Evolutionary conservation across 805 yeast genomes (phyloP).

Genomic region (Cyberlindnera mrakii): DNA sequence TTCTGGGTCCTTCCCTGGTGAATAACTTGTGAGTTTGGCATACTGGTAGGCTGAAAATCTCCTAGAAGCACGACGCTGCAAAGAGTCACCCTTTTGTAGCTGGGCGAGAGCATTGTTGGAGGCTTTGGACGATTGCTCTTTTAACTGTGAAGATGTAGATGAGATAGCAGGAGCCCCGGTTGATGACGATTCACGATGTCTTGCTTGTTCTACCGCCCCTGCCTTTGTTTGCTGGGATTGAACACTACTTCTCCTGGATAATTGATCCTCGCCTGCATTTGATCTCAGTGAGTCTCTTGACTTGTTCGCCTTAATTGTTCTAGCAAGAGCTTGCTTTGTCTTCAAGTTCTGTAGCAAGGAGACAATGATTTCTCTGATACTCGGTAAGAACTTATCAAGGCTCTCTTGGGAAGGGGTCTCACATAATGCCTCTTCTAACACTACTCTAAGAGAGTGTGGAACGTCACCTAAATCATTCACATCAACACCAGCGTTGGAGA

Average conservation of each 20-base stretch:
- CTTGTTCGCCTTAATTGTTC: slow-evolving; percentile 28
- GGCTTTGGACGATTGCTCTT: background rate
- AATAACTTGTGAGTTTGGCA: slow-evolving; percentile 58
- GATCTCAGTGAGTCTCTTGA: slow-evolving; percentile 18
- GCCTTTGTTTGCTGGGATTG: slow-evolving; percentile 2
- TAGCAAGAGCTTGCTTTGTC: slow-evolving; percentile 61
- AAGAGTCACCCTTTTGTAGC: slow-evolving; percentile 73
- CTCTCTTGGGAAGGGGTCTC: slow-evolving; percentile 80
- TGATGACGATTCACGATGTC: background rate
- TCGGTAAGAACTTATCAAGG: slow-evolving; percentile 74
- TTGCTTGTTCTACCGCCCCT: background rate
- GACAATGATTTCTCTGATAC: slow-evolving; percentile 80
- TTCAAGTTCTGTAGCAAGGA: slow-evolving; percentile 74
- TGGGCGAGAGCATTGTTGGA: slow-evolving; percentile 59
- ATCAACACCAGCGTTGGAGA: slow-evolving; percentile 72
- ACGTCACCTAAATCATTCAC: slow-evolving; percentile 85
- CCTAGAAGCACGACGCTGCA: slow-evolving; percentile 90
- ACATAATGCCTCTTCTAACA: slow-evolving; percentile 80
- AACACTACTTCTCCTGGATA: slow-evolving; percentile 4
- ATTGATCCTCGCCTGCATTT: slow-evolving; percentile 6
- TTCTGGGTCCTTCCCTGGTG: slow-evolving; percentile 26
- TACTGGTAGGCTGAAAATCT: slow-evolving; percentile 91
- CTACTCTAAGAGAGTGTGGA: slow-evolving; percentile 71
- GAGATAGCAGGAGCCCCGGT: background rate
- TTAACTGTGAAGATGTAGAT: background rate